A percentile compares a stretch with the other conserved stretches of the same genome.
phyloP scores from a whole-genome alignment of 75 land plant species.

The Chamaecyparis obtusa region DNA sequence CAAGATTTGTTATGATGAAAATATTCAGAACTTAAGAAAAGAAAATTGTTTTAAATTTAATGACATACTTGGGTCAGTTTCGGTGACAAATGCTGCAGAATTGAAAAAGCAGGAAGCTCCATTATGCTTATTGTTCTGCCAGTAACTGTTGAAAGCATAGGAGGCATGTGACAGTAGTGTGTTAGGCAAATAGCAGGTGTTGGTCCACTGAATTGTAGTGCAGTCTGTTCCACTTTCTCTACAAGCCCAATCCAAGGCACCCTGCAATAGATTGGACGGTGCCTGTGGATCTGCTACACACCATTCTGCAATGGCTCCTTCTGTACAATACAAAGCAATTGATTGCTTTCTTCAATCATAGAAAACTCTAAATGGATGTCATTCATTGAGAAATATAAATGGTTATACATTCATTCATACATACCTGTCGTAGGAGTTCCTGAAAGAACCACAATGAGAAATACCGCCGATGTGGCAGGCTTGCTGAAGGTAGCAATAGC shows the following conservation, averaged over 20 bases:
- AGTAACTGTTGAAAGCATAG: slow-evolving; percentile 42
- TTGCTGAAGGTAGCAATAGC: neutral
- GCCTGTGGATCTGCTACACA: slow-evolving; percentile 11
- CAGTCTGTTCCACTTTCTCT: slow-evolving; percentile 21
- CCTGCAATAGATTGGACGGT: neutral
- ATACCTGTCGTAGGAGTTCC: neutral
- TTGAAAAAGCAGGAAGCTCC: slow-evolving; percentile 24
- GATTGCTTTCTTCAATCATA: neutral
- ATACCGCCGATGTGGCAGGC: neutral
- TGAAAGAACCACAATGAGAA: neutral
- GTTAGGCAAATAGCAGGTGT: slow-evolving; percentile 32
- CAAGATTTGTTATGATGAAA: no score
- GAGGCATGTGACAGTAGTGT: slow-evolving; percentile 33
- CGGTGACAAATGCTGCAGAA: slow-evolving; percentile 23
- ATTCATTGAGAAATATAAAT: no score
- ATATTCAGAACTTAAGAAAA: no score
- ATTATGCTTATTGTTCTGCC: slow-evolving; percentile 13
- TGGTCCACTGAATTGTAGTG: slow-evolving; percentile 21
- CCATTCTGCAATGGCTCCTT: neutral
- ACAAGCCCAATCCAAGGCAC: slow-evolving; percentile 24
- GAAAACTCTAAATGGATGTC: neutral
- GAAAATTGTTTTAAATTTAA: neutral
- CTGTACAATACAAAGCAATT: neutral
- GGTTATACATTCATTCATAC: neutral
- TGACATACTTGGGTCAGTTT: slow-evolving; percentile 33